phyloP scores from a whole-genome alignment of 1,139 yeast species.

The Hemisphaericaspora subhashii region DNA sequence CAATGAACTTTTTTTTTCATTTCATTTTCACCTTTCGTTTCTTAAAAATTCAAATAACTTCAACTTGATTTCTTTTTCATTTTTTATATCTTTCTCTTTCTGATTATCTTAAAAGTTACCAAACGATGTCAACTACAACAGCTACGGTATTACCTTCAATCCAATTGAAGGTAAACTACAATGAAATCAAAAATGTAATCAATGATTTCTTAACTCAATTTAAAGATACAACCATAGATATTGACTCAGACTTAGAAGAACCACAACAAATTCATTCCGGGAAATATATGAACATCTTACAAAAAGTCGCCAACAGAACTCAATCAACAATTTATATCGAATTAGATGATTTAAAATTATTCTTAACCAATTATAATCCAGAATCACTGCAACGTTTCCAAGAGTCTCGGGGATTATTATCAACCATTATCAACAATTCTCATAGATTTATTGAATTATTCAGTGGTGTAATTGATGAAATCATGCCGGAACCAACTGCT shows the following conservation, averaged over 20 bases:
- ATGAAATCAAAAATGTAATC: constrained; percentile 50
- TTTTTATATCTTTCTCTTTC: neutral
- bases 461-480: constrained; percentile 69
- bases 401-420: constrained; percentile 43
- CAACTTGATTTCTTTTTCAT: neutral
- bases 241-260: constrained; percentile 20
- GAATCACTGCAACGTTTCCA: constrained; percentile 18
- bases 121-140: constrained; percentile 31
- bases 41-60: neutral
- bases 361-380: constrained; percentile 48
- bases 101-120: neutral
- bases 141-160: constrained; percentile 48
- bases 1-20: neutral
- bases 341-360: constrained; percentile 77
- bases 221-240: constrained; percentile 41
- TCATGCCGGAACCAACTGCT: constrained; percentile 80
- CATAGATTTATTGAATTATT: constrained; percentile 78
- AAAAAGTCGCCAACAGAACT: constrained; percentile 82
- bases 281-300: constrained; percentile 77
- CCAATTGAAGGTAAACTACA: constrained; percentile 63
- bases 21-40: neutral
- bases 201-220: constrained; percentile 62
- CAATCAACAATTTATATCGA: constrained; percentile 67
- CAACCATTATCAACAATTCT: constrained; percentile 68
- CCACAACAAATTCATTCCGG: constrained; percentile 10